Evolutionary conservation across 805 yeast species (phyloP).

Genomic region (Ogataea ganodermae): DNA sequence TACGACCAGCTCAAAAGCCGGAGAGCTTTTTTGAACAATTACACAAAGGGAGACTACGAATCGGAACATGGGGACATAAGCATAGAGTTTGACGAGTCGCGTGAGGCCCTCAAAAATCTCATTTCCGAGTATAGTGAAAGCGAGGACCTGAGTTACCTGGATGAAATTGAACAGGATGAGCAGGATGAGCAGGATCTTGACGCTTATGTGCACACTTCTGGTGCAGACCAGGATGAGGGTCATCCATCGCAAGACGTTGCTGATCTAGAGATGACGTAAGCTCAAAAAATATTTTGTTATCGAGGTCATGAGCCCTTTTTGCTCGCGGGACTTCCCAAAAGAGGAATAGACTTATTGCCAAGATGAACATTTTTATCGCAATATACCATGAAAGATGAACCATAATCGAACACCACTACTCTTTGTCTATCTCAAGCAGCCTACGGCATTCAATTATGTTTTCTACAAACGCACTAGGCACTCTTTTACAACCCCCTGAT

Average conservation of each 20-base stretch:
- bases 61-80: constrained; percentile 47
- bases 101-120: constrained; percentile 47
- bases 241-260: constrained; percentile 3
- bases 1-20: constrained; percentile 79
- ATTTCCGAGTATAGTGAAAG: constrained; percentile 50
- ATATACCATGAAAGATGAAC: too few species aligned
- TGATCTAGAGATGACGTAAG: constrained; percentile 6
- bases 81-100: constrained; percentile 48
- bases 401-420: too few species aligned
- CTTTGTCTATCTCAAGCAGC: too few species aligned
- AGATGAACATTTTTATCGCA: too few species aligned
- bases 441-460: background rate
- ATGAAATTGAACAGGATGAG: constrained; percentile 43
- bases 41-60: constrained; percentile 51
- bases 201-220: constrained; percentile 1
- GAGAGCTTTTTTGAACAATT: constrained; percentile 82
- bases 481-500: background rate
- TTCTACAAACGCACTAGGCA: background rate
- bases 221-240: background rate
- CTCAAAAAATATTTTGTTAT: background rate
- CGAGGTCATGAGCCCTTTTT: background rate
- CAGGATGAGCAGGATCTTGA: too few species aligned
- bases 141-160: constrained; percentile 45
- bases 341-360: background rate
- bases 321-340: background rate